These are phyloP conservation scores for Aspergillus piperis DNA, from an alignment of 2,329 filamentous ascomycete species.

Conservation along the genomic window DNA sequence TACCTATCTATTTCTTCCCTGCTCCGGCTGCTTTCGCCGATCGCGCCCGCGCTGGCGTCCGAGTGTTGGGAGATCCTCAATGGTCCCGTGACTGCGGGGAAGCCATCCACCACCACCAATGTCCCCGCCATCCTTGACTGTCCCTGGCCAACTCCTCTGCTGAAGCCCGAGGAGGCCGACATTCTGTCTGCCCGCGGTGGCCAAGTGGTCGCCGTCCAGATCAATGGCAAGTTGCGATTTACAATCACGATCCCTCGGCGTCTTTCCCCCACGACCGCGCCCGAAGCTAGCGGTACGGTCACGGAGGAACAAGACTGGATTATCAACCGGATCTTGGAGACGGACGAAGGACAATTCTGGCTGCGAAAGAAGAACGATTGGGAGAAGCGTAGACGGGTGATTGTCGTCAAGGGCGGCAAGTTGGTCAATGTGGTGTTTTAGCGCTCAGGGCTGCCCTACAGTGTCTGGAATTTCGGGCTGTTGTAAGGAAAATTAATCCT, in stretches of 20 bases:
- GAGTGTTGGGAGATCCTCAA: slow-evolving; percentile 72
- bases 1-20: slow-evolving; percentile 57
- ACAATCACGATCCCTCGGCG: slow-evolving; percentile 64
- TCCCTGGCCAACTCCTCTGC: slow-evolving; percentile 59
- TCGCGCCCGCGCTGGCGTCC: slow-evolving; percentile 77
- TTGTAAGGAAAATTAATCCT: slow-evolving; percentile 4
- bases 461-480: background rate
- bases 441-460: slow-evolving; percentile 9
- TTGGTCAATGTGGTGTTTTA: slow-evolving; percentile 72
- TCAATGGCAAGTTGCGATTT: slow-evolving; percentile 77
- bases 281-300: slow-evolving; percentile 14
- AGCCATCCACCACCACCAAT: slow-evolving; percentile 1
- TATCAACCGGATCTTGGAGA: slow-evolving; percentile 60
- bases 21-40: slow-evolving; percentile 73
- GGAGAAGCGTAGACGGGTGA: slow-evolving; percentile 61
- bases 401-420: slow-evolving; percentile 67
- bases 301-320: slow-evolving; percentile 60
- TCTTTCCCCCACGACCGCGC: slow-evolving; percentile 38
- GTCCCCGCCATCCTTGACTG: slow-evolving; percentile 46
- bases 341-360: slow-evolving; percentile 61
- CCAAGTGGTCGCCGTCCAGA: slow-evolving; percentile 64
- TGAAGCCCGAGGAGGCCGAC: slow-evolving; percentile 40
- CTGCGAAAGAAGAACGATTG: slow-evolving; percentile 54
- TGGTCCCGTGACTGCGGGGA: slow-evolving; percentile 19
- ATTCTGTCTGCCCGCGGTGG: slow-evolving; percentile 53